Evolutionary conservation across 805 yeast species (phyloP).

Genomic region (Vanderwaltozyma yarrowii): DNA sequence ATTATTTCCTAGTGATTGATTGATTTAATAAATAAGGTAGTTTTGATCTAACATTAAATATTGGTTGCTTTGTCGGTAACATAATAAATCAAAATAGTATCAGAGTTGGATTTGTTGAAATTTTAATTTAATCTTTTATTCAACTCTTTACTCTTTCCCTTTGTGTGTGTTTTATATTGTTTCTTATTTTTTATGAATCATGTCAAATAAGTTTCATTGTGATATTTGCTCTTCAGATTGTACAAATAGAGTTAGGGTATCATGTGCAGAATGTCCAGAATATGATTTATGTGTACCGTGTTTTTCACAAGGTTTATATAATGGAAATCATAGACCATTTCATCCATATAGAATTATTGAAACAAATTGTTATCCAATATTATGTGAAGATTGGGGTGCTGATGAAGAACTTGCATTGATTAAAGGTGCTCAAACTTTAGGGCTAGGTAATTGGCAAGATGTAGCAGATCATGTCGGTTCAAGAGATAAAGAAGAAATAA

Average conservation of each 20-base stretch:
- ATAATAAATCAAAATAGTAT: no score
- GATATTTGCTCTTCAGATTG: slow-evolving; percentile 96
- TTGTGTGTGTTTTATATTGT: no score
- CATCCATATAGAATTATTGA: slow-evolving; percentile 89
- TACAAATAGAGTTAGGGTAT: slow-evolving; percentile 79
- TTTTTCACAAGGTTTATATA: slow-evolving; percentile 70
- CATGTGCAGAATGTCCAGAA: slow-evolving; percentile 88
- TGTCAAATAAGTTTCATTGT: slow-evolving; percentile 64
- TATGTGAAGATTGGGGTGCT: slow-evolving; percentile 92
- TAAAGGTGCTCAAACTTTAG: slow-evolving; percentile 85
- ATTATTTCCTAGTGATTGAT: no score
- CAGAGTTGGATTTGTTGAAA: no score
- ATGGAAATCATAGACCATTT: slow-evolving; percentile 86
- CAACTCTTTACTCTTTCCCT: no score
- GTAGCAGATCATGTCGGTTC: slow-evolving; percentile 95
- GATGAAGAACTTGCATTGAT: slow-evolving; percentile 86
- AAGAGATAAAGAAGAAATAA: slow-evolving; percentile 84
- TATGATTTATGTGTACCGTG: slow-evolving; percentile 98
- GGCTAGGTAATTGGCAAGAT: slow-evolving; percentile 97
- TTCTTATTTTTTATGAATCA: slow-evolving; percentile 4
- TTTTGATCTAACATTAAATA: no score
- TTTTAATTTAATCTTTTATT: no score
- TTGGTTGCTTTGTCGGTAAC: no score
- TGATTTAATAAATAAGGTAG: no score
- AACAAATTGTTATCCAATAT: slow-evolving; percentile 89